phyloP scores from a whole-genome alignment of 78 protist genomes.

The Dictyostelium capitatum region DNA sequence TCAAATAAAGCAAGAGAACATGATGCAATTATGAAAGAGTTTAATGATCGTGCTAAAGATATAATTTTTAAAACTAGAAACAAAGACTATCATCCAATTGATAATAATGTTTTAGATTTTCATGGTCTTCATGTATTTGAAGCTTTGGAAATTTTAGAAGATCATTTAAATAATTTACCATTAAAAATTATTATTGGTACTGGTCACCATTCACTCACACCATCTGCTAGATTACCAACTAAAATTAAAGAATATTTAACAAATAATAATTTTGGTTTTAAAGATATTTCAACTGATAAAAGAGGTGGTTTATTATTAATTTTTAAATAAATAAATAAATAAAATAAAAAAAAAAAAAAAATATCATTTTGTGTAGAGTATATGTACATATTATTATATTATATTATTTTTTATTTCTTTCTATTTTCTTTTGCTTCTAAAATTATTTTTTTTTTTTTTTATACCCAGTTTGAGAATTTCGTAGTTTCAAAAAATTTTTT shows the following conservation, averaged over 20 bases:
- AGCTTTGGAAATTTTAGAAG: slow-evolving; percentile 30
- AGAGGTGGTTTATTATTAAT: slow-evolving; percentile 44
- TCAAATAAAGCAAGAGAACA: slow-evolving; percentile 28
- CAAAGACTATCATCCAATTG: neutral
- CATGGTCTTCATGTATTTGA: slow-evolving; percentile 64
- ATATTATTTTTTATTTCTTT: too few species aligned
- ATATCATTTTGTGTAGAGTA: too few species aligned
- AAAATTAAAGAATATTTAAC: slow-evolving; percentile 35
- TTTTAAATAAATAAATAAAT: neutral
- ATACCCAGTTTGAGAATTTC: too few species aligned
- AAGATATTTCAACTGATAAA: slow-evolving; percentile 14
- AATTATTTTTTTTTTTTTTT: too few species aligned
- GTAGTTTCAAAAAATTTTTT: too few species aligned
- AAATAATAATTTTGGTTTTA: neutral
- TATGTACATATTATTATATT: too few species aligned
- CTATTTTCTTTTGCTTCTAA: too few species aligned
- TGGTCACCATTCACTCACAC: slow-evolving; percentile 31
- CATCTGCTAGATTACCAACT: slow-evolving; percentile 15
- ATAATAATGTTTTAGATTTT: slow-evolving; percentile 27
- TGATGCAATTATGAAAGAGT: slow-evolving; percentile 44
- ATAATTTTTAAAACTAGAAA: slow-evolving; percentile 42
- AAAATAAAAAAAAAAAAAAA: neutral
- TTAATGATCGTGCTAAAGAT: slow-evolving; percentile 22
- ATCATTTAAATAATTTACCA: neutral
- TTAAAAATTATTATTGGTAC: slow-evolving; percentile 34